These are phyloP conservation scores for Diaporthe sp. DNA, from an alignment of 2,329 filamentous ascomycete genomes.

Conservation along the genomic window DNA sequence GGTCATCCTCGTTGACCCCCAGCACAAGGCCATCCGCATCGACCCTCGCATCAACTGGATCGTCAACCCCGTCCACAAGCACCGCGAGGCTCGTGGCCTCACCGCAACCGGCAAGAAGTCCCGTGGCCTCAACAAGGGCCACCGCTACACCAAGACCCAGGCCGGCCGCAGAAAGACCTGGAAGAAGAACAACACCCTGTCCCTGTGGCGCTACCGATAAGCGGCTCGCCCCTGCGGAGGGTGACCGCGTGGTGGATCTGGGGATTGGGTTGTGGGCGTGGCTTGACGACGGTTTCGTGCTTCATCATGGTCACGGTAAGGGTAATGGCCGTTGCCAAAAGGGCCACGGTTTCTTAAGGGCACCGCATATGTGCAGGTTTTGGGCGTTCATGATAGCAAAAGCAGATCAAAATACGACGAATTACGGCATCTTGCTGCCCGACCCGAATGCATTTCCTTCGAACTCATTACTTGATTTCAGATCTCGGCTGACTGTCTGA, in stretches of 20 bases:
- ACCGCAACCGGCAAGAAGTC: constrained; percentile 99
- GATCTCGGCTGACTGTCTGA: background rate
- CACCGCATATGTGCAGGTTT: constrained; percentile 41
- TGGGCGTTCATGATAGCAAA: constrained; percentile 42
- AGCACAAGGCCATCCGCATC: constrained; percentile 99
- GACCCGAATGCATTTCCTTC: constrained; percentile 30
- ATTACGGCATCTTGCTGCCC: constrained; percentile 42
- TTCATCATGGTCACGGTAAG: constrained; percentile 36
- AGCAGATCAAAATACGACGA: constrained; percentile 42
- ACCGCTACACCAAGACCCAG: constrained; percentile 98
- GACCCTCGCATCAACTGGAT: constrained; percentile 99
- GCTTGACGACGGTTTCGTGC: constrained; percentile 36
- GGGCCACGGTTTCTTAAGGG: constrained; percentile 40
- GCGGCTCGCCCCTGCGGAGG: constrained; percentile 43
- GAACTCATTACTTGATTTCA: background rate
- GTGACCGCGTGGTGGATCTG: constrained; percentile 18
- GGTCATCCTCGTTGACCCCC: constrained; percentile 99
- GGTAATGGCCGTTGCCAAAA: constrained; percentile 35
- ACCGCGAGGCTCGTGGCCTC: constrained; percentile 97
- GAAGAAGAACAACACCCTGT: constrained; percentile 99
- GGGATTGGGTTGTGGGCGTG: constrained; percentile 33
- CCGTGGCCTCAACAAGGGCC: constrained; percentile 98
- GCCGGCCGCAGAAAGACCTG: constrained; percentile 99
- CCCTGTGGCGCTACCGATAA: constrained; percentile 98
- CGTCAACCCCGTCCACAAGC: constrained; percentile 99